Conservation (phyloP, 805 yeast species). For the Candida berthetii region DNA sequence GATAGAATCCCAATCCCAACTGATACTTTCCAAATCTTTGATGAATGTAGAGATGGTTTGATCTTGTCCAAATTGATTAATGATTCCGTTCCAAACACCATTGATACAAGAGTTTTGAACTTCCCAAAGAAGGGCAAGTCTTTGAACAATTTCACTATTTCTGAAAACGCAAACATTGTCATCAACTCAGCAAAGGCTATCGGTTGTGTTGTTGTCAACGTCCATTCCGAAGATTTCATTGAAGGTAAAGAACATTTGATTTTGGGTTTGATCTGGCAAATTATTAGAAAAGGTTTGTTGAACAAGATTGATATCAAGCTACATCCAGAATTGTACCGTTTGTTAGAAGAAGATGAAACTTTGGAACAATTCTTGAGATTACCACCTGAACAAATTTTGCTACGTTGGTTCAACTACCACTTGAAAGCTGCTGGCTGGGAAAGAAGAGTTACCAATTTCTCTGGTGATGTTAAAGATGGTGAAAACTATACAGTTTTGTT, state of each 20-base stretch:
- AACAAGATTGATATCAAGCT: slow-evolving; percentile 92
- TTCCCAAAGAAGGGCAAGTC: slow-evolving; percentile 75
- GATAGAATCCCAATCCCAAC: slow-evolving; percentile 84
- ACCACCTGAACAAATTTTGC: slow-evolving; percentile 94
- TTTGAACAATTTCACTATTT: slow-evolving; percentile 90
- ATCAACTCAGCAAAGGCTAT: slow-evolving; percentile 98
- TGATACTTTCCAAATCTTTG: slow-evolving; percentile 91
- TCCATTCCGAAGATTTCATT: slow-evolving; percentile 90
- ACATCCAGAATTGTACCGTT: slow-evolving; percentile 94
- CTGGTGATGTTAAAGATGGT: slow-evolving; percentile 87
- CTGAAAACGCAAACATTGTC: slow-evolving; percentile 95
- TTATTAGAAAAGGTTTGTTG: slow-evolving; percentile 91
- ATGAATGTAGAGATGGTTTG: slow-evolving; percentile 93
- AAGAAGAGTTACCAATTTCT: slow-evolving; percentile 81
- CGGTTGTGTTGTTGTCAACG: slow-evolving; percentile 97
- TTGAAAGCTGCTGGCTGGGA: slow-evolving; percentile 87
- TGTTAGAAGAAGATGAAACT: slow-evolving; percentile 94
- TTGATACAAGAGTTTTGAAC: slow-evolving; percentile 95
- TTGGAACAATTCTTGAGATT: slow-evolving; percentile 92
- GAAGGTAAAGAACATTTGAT: slow-evolving; percentile 93
- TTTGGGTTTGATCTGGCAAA: slow-evolving; percentile 93
- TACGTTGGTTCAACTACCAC: slow-evolving; percentile 97
- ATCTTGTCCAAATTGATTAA: slow-evolving; percentile 89
- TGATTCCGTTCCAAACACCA: slow-evolving; percentile 97
- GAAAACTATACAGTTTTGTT: slow-evolving; percentile 89